Conservation (phyloP, 2,329 filamentous ascomycete genomes). For the Colletotrichum kahawae region DNA sequence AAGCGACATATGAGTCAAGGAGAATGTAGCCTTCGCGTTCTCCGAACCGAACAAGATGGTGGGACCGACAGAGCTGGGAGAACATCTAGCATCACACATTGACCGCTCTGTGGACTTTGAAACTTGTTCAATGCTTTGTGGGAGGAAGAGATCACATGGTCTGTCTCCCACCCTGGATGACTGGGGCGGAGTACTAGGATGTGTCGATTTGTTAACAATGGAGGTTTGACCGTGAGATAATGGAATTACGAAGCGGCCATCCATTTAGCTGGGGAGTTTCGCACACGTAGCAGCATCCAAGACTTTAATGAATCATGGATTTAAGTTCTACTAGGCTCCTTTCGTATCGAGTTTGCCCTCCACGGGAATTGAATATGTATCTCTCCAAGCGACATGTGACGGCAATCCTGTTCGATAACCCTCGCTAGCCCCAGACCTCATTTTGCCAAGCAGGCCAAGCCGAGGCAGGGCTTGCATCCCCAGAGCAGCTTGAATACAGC, state of each 20-base stretch:
- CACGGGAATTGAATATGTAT: neutral
- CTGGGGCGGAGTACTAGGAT: neutral
- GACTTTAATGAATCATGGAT: neutral
- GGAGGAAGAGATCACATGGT: neutral
- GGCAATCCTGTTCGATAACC: neutral
- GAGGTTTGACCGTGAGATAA: neutral
- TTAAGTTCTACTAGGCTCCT: neutral
- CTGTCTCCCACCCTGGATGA: neutral
- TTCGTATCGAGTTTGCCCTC: neutral
- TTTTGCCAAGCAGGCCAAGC: neutral
- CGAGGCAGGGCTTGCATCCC: neutral
- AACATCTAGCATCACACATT: neutral
- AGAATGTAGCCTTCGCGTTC: neutral
- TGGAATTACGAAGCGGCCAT: no score
- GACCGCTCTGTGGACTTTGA: neutral
- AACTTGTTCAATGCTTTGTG: neutral
- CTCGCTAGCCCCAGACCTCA: neutral
- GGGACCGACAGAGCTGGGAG: neutral
- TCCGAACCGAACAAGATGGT: neutral
- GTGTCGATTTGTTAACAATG: neutral
- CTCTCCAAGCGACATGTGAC: neutral
- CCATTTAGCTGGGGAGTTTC: no score
- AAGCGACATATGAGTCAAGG: neutral
- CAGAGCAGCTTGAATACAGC: neutral
- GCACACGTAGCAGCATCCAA: neutral